These are phyloP conservation scores for Scalesia atractyloides DNA, from an alignment of 129 eudicot genomes.

Conservation along the genomic window DNA sequence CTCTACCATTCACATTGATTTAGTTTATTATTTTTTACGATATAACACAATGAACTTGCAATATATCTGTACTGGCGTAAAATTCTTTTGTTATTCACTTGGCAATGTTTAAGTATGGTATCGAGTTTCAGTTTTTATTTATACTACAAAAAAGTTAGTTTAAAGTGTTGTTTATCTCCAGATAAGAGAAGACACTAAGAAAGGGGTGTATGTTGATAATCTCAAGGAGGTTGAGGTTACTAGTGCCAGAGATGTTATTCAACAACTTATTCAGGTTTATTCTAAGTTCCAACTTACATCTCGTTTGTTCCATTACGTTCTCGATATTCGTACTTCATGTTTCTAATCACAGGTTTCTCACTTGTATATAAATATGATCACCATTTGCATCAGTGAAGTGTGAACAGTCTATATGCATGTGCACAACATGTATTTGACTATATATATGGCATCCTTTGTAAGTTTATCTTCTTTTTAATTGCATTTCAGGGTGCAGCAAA, in stretches of 20 bases:
- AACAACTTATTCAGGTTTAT: slow-evolving; percentile 88
- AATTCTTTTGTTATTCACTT: not conserved
- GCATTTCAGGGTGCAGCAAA: slow-evolving; percentile 82
- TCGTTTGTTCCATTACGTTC: slow-evolving; percentile 4
- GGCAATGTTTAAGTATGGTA: not conserved
- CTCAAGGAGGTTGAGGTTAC: slow-evolving; percentile 86
- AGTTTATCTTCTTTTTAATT: not conserved
- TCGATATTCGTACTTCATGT: not conserved
- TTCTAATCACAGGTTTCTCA: slow-evolving; percentile 14
- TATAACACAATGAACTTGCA: slow-evolving; percentile 6
- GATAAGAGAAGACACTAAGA: slow-evolving; percentile 95
- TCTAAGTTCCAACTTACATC: slow-evolving; percentile 11
- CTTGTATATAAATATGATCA: not conserved
- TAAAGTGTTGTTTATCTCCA: slow-evolving; percentile 36
- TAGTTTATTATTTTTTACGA: slow-evolving; percentile 10
- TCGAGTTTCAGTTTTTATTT: not conserved
- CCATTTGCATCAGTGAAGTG: slow-evolving; percentile 10
- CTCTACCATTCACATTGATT: slow-evolving; percentile 13
- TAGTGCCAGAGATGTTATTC: slow-evolving; percentile 92
- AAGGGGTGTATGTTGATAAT: slow-evolving; percentile 91
- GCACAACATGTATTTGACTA: not conserved
- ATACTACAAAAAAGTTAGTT: not conserved
- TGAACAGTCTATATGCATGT: not conserved
- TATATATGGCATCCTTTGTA: slow-evolving; percentile 2
- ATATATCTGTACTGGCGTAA: slow-evolving; percentile 9